These are phyloP conservation scores for Globisporangium lucens DNA, from an alignment of 352 stramenopile species.

Conservation along the genomic window DNA sequence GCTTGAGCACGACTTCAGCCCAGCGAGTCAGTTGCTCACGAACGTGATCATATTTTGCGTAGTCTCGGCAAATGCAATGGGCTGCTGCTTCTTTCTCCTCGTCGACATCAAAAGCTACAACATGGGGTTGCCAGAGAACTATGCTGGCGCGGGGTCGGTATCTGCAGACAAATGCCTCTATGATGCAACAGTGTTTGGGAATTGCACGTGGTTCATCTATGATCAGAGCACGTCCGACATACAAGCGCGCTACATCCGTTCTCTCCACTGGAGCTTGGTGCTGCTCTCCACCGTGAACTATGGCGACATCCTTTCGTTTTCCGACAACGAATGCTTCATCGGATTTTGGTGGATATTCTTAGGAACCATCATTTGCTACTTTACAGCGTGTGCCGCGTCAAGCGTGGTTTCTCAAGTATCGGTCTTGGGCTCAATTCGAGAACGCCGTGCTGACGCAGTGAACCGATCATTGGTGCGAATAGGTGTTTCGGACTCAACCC, in stretches of 20 bases:
- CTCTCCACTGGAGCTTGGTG: slow-evolving; percentile 71
- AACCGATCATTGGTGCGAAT: slow-evolving; percentile 16
- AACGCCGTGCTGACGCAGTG: slow-evolving; percentile 5
- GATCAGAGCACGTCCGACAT: slow-evolving; percentile 60
- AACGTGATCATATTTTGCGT: slow-evolving; percentile 16
- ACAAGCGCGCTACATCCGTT: slow-evolving; percentile 55
- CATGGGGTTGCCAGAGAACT: not conserved
- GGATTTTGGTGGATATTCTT: slow-evolving; percentile 26
- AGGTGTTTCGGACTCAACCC: slow-evolving; percentile 14
- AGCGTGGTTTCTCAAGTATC: slow-evolving; percentile 22
- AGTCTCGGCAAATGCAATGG: slow-evolving; percentile 15
- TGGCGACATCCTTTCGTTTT: slow-evolving; percentile 64
- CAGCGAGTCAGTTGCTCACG: slow-evolving; percentile 22
- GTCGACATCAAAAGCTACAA: slow-evolving; percentile 15
- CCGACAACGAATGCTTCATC: slow-evolving; percentile 26
- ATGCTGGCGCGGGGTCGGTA: slow-evolving; percentile 26
- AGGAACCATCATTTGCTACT: slow-evolving; percentile 24
- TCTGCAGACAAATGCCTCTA: slow-evolving; percentile 41
- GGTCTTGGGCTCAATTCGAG: slow-evolving; percentile 10
- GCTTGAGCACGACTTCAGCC: slow-evolving; percentile 23
- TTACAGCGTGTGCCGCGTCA: slow-evolving; percentile 21
- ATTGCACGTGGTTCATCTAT: slow-evolving; percentile 74
- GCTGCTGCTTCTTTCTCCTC: slow-evolving; percentile 25
- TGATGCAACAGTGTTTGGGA: slow-evolving; percentile 43
- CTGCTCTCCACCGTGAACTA: slow-evolving; percentile 69